Conservation (phyloP, 306 rosid genomes). For the Fagus crenata region DNA sequence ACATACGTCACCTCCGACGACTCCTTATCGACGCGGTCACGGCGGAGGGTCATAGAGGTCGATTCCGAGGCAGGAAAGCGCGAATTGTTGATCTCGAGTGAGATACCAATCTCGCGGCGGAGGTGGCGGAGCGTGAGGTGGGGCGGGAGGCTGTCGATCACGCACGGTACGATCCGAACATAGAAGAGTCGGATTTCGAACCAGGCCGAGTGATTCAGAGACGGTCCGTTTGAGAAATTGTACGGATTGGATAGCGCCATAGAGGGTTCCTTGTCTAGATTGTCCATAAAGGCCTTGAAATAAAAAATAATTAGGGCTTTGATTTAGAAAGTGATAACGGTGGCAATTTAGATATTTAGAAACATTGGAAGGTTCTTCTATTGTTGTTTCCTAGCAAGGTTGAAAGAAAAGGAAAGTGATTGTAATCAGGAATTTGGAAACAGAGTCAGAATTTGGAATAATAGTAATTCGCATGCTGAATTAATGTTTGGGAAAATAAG, state of each 20-base stretch:
- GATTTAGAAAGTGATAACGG: no score
- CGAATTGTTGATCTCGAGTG: conserved; percentile 59
- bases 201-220: conserved; percentile 51
- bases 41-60: conserved; percentile 55
- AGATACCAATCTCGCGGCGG: conserved; percentile 60
- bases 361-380: conserved; percentile 4
- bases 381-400: no score
- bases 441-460: no score
- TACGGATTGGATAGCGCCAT: conserved; percentile 43
- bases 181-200: conserved; percentile 67
- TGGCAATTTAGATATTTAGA: neutral
- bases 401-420: neutral
- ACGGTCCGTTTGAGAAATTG: conserved; percentile 39
- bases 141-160: conserved; percentile 55
- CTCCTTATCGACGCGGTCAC: conserved; percentile 63
- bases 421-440: no score
- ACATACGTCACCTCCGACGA: conserved; percentile 83
- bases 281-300: conserved; percentile 42
- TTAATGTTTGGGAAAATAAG: no score
- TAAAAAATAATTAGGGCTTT: neutral
- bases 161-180: conserved; percentile 65
- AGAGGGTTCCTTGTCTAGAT: conserved; percentile 37
- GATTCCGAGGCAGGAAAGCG: conserved; percentile 47
- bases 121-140: conserved; percentile 59
- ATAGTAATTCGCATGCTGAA: no score